These are phyloP conservation scores for Nectriaceae sp. DNA, from an alignment of 2,329 filamentous ascomycete genomes.

Conservation along the genomic window DNA sequence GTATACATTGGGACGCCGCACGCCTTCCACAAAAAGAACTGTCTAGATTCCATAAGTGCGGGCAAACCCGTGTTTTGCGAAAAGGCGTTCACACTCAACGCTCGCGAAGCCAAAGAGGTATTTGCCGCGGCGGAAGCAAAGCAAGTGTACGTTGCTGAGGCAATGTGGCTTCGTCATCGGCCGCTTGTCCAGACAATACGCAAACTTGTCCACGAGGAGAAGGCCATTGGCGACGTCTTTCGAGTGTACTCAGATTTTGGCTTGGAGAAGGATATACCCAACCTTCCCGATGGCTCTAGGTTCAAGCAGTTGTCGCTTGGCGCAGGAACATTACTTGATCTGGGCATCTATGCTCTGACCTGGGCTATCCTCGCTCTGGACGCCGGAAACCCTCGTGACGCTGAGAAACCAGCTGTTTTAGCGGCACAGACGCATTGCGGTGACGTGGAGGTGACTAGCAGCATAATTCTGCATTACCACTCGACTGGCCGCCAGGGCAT, in stretches of 20 bases:
- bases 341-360: constrained; percentile 34
- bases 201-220: constrained; percentile 1
- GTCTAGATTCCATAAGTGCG: constrained; percentile 32
- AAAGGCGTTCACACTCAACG: constrained; percentile 36
- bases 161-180: constrained; percentile 38
- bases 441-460: background rate
- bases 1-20: constrained; percentile 38
- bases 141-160: constrained; percentile 37
- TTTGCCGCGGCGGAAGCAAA: constrained; percentile 30
- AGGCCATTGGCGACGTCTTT: background rate
- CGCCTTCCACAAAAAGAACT: constrained; percentile 34
- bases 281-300: constrained; percentile 5
- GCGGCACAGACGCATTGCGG: background rate
- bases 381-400: background rate
- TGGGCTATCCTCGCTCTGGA: constrained; percentile 2
- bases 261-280: background rate
- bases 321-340: constrained; percentile 33
- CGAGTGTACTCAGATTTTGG: constrained; percentile 4
- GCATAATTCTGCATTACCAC: background rate
- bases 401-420: background rate
- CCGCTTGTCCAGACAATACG: constrained; percentile 21
- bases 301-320: constrained; percentile 7
- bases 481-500: background rate
- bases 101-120: constrained; percentile 29
- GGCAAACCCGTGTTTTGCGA: constrained; percentile 40